Evolutionary conservation across 495 filamentous ascomycete genomes (phyloP).

Genomic region (Lasiosphaeria hispida): DNA sequence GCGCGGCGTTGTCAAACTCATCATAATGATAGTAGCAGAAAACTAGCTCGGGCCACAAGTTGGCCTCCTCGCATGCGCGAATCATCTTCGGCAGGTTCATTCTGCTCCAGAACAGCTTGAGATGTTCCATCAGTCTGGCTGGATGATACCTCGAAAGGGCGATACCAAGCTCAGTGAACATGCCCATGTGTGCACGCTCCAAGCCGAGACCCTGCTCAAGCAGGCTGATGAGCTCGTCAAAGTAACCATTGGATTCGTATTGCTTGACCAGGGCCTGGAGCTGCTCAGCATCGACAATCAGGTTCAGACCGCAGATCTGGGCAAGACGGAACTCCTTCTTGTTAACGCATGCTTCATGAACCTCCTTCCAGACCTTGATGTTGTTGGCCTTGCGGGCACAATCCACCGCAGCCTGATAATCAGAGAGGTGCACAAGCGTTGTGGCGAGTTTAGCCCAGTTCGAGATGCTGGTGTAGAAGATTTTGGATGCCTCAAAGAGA

Average conservation of each 20-base stretch:
- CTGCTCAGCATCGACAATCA: slow-evolving; percentile 98
- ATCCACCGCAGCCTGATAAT: slow-evolving; percentile 98
- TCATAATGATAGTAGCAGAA: slow-evolving; percentile 99
- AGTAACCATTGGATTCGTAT: slow-evolving; percentile 97
- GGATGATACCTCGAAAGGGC: slow-evolving; percentile 96
- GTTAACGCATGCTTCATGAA: slow-evolving; percentile 91
- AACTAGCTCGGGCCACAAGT: slow-evolving; percentile 95
- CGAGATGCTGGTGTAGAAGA: slow-evolving; percentile 96
- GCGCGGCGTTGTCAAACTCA: slow-evolving; percentile 96
- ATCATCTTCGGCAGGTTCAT: slow-evolving; percentile 99
- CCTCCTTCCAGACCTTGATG: slow-evolving; percentile 99
- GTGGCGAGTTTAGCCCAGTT: slow-evolving; percentile 99
- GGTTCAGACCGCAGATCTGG: slow-evolving; percentile 97
- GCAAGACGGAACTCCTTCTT: slow-evolving; percentile 99
- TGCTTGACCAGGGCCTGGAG: slow-evolving; percentile 89
- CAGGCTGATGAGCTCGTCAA: slow-evolving; percentile 92
- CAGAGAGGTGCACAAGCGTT: slow-evolving; percentile 90
- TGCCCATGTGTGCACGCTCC: slow-evolving; percentile 77
- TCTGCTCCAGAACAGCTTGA: slow-evolving; percentile 97
- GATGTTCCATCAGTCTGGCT: slow-evolving; percentile 95
- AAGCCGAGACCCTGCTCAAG: slow-evolving; percentile 94
- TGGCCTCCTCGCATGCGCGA: slow-evolving; percentile 88
- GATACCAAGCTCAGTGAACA: slow-evolving; percentile 96
- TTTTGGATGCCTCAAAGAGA: slow-evolving; percentile 94
- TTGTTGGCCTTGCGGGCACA: slow-evolving; percentile 99